phyloP scores from a whole-genome alignment of 345 rosid species.

The Syzygium grande region DNA sequence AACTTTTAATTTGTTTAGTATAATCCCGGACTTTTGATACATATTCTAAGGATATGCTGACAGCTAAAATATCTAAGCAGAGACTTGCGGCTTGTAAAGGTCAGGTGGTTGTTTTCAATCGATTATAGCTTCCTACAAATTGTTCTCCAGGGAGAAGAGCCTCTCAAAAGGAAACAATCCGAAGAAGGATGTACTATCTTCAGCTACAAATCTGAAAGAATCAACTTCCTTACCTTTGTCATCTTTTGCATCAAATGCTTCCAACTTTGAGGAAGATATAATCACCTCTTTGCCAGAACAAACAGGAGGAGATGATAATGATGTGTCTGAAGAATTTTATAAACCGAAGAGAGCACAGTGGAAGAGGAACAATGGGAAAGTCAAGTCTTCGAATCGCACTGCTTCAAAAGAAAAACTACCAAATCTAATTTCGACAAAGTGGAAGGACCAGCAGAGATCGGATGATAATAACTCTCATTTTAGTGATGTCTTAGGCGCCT shows the following conservation, averaged over 20 bases:
- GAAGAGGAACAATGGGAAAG: conserved; percentile 59
- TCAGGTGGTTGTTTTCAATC: too few relatives aligned
- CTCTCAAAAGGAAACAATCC: conserved; percentile 78
- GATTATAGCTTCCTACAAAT: too few relatives aligned
- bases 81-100: neutral
- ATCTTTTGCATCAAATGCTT: conserved; percentile 44
- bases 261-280: conserved; percentile 55
- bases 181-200: conserved; percentile 68
- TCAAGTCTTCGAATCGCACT: conserved; percentile 29
- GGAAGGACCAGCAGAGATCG: conserved; percentile 40
- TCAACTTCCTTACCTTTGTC: conserved; percentile 63
- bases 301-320: conserved; percentile 59
- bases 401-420: conserved; percentile 40
- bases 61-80: conserved; percentile 33
- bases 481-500: conserved; percentile 67
- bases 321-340: conserved; percentile 54
- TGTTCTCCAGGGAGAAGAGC: conserved; percentile 70
- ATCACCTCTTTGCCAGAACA: conserved; percentile 74
- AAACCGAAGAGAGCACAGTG: conserved; percentile 59
- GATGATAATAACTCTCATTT: conserved; percentile 47
- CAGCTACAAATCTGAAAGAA: conserved; percentile 58
- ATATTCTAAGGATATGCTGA: conserved; percentile 77
- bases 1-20: too few relatives aligned
- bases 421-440: conserved; percentile 36
- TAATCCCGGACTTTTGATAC: too few relatives aligned